phyloP scores from a whole-genome alignment of 441 rosid species.

The Mallotus japonicus region DNA sequence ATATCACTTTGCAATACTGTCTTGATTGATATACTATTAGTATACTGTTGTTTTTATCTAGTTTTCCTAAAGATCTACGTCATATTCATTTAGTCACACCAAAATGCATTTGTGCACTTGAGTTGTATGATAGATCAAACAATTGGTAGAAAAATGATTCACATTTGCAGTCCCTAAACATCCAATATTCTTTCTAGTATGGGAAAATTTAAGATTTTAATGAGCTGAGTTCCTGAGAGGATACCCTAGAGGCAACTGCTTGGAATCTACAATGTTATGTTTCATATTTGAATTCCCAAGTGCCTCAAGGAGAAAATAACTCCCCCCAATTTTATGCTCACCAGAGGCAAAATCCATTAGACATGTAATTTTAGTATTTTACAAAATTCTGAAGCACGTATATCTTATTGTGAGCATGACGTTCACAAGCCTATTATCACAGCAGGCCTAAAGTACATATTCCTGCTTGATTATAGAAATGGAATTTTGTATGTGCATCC shows the following conservation, averaged over 20 bases:
- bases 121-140: not conserved
- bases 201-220: not conserved
- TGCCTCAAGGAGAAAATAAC: not conserved
- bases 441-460: not conserved
- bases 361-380: constrained; percentile 1
- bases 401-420: not conserved
- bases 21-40: not conserved
- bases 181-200: too few species aligned
- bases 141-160: not conserved
- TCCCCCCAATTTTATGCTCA: not conserved
- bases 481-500: constrained; percentile 3
- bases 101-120: not conserved
- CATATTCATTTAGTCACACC: not conserved
- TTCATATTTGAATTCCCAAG: not conserved
- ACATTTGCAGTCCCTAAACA: too few species aligned
- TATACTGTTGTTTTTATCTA: not conserved
- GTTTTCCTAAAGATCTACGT: constrained; percentile 3
- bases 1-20: not conserved
- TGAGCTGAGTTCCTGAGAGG: not conserved
- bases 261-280: not conserved
- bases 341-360: not conserved
- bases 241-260: not conserved
- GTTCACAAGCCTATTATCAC: not conserved
- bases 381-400: not conserved
- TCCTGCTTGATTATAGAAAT: not conserved